Base-by-base conservation (phyloP, 495 filamentous ascomycete genomes). In the Penicillium bovifimosum region DNA sequence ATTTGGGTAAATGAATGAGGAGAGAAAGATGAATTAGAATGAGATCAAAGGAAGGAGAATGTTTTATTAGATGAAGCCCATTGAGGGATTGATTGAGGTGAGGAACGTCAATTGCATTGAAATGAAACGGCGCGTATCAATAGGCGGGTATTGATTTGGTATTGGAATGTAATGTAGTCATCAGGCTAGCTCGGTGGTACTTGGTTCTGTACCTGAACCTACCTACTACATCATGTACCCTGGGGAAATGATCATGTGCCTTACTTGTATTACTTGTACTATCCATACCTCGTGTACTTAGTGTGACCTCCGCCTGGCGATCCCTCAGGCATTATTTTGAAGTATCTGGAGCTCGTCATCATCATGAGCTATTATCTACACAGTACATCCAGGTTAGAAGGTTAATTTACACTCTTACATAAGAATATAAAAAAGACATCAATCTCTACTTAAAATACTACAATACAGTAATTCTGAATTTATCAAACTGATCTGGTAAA, bases 121-220 rank as follows among this genome's bases (percentile, higher is more conserved):
- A 24, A 18, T 40, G 43, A 48, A 31, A n/a, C 14, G 17, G 36
- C 10, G 34, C 4, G 51, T 53, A 53, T 47, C 44, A 41, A 40
- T 53, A 47, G 36, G 11, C 34, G 14, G 42, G 51, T 53, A 53
- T 52, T 18, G 6, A 31, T 27, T 38, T 27, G 39, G 28, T 53
- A 47, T 53, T 45, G 26, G 0, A 6, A 38, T 47, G 42, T 38
- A 27, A 46, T 27, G 29, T 11, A 35, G 32, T 40, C 43, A 51
- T 24, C 18, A 52, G 50, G 41, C 32, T 14, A 44, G 18, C 4
- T 27, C 1, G 6, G 7, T 10, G 34, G 8, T 48, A 48, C 46
- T 28, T 38, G 4, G 2, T 18, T 14, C 29, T 14, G 36, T 28
- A 34, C 20, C 9, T 24, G 13, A 9, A 1, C 28, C 5, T 13